Conservation (phyloP, 2,329 filamentous ascomycete species). For the Phyllosticta capitalensis region DNA sequence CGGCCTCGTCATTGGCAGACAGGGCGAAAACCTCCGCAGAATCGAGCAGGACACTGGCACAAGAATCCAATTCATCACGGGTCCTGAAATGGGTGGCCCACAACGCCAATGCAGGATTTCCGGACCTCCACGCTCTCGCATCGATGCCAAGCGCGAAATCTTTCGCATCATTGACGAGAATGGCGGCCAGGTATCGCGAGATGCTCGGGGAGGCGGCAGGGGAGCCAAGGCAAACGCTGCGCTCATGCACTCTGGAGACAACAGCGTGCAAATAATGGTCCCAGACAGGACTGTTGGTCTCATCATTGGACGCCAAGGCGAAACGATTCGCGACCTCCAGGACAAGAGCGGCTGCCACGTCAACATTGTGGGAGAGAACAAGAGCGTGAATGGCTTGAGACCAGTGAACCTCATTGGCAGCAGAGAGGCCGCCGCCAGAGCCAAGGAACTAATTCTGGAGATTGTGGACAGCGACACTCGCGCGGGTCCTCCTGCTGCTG, state of each 20-base stretch:
- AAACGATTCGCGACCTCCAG: constrained; percentile 87
- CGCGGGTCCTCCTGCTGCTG: constrained; percentile 2
- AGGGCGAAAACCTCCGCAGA: constrained; percentile 78
- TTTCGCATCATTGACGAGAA: constrained; percentile 83
- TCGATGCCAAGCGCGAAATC: constrained; percentile 73
- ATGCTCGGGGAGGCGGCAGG: neutral
- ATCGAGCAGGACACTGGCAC: constrained; percentile 77
- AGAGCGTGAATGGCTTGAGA: constrained; percentile 80
- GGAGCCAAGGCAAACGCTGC: neutral
- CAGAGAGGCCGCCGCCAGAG: constrained; percentile 61
- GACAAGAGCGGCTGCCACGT: constrained; percentile 90
- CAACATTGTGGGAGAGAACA: constrained; percentile 88
- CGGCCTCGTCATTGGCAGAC: constrained; percentile 80
- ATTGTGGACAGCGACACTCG: constrained; percentile 82
- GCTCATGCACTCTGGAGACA: constrained; percentile 51
- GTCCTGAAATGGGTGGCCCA: constrained; percentile 59
- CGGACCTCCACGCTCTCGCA: constrained; percentile 60
- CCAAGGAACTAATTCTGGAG: constrained; percentile 83
- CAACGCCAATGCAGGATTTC: constrained; percentile 80
- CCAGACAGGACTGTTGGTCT: constrained; percentile 86
- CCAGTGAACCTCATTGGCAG: constrained; percentile 86
- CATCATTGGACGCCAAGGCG: constrained; percentile 87
- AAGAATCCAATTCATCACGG: constrained; percentile 78
- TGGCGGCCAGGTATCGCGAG: constrained; percentile 42
- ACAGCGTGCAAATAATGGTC: constrained; percentile 87